A percentile compares a stretch with the other conserved stretches of the same genome.
phyloP scores from a whole-genome alignment of 75 land plant species.

The Picea sitchensis region DNA sequence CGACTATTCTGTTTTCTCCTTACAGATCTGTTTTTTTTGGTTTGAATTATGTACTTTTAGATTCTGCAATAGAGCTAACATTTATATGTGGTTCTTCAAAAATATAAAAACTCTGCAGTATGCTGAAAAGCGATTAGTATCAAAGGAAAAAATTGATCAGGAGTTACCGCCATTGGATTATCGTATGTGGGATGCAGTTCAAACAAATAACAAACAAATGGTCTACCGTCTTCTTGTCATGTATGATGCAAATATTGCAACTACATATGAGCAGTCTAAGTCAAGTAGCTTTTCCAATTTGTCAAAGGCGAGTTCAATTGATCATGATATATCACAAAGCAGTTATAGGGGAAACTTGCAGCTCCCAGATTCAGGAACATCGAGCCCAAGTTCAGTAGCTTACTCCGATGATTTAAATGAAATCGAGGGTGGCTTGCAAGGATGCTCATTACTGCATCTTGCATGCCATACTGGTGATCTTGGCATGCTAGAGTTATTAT shows the following conservation, averaged over 20 bases:
- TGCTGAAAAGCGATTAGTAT: slow-evolving; percentile 61
- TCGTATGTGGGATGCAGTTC: slow-evolving; percentile 90
- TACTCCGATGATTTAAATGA: slow-evolving; percentile 29
- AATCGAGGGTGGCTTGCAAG: slow-evolving; percentile 48
- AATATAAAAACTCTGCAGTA: slow-evolving; percentile 43
- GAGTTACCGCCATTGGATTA: slow-evolving; percentile 20
- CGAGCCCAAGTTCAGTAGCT: slow-evolving; percentile 17
- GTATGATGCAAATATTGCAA: slow-evolving; percentile 46
- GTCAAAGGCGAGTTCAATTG: slow-evolving; percentile 4
- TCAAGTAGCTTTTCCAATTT: slow-evolving; percentile 9
- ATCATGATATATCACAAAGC: slow-evolving; percentile 17
- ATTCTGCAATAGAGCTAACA: neutral
- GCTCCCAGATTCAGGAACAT: slow-evolving; percentile 16
- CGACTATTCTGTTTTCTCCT: neutral
- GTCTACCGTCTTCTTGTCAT: slow-evolving; percentile 64
- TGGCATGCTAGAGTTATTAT: slow-evolving; percentile 73
- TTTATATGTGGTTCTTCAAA: neutral
- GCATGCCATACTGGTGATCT: slow-evolving; percentile 79
- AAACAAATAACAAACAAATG: slow-evolving; percentile 42
- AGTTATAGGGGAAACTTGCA: slow-evolving; percentile 17
- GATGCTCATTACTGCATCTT: slow-evolving; percentile 82
- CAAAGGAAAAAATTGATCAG: slow-evolving; percentile 24
- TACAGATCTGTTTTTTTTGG: neutral
- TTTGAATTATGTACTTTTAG: neutral
- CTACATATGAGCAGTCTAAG: slow-evolving; percentile 62